Evolutionary conservation across 2,329 filamentous ascomycete genomes (phyloP).

Genomic region (Ascochyta pisi): DNA sequence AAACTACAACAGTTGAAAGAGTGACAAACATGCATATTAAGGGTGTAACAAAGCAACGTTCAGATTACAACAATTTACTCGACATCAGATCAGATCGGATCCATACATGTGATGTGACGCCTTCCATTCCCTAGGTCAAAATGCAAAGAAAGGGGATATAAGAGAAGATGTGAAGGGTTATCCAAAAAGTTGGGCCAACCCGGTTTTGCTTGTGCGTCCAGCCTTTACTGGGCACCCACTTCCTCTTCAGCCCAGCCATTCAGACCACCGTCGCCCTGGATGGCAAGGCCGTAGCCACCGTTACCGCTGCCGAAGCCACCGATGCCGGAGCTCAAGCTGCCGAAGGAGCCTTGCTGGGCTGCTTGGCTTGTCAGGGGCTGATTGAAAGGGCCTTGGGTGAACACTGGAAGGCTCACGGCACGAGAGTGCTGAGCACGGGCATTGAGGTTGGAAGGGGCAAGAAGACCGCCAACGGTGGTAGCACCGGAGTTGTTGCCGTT

Average conservation of each 20-base stretch:
- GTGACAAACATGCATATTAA: constrained; percentile 26
- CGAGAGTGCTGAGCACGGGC: constrained; percentile 72
- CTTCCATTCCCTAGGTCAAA: constrained; percentile 20
- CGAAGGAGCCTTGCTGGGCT: constrained; percentile 58
- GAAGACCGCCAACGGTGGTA: constrained; percentile 76
- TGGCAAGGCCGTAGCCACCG: constrained; percentile 64
- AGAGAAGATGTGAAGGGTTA: constrained; percentile 15
- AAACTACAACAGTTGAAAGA: constrained; percentile 33
- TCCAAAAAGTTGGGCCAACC: constrained; percentile 6
- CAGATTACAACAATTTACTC: constrained; percentile 34
- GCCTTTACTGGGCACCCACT: constrained; percentile 59
- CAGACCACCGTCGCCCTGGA: constrained; percentile 63
- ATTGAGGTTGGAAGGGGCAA: constrained; percentile 72
- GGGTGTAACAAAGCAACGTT: constrained; percentile 19
- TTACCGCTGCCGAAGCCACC: constrained; percentile 63
- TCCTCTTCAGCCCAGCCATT: constrained; percentile 71
- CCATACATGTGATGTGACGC: constrained; percentile 17
- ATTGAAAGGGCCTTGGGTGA: constrained; percentile 65
- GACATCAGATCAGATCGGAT: constrained; percentile 22
- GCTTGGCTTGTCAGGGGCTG: constrained; percentile 49
- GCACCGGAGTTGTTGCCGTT: constrained; percentile 57
- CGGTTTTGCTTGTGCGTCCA: neutral
- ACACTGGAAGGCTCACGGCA: constrained; percentile 85
- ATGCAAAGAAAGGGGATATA: constrained; percentile 24
- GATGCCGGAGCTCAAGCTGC: constrained; percentile 65